A percentile compares a stretch with the other conserved stretches of the same genome.
These are phyloP conservation scores for Penicillium manginii DNA, from an alignment of 495 filamentous ascomycete genomes.

Conservation along the genomic window DNA sequence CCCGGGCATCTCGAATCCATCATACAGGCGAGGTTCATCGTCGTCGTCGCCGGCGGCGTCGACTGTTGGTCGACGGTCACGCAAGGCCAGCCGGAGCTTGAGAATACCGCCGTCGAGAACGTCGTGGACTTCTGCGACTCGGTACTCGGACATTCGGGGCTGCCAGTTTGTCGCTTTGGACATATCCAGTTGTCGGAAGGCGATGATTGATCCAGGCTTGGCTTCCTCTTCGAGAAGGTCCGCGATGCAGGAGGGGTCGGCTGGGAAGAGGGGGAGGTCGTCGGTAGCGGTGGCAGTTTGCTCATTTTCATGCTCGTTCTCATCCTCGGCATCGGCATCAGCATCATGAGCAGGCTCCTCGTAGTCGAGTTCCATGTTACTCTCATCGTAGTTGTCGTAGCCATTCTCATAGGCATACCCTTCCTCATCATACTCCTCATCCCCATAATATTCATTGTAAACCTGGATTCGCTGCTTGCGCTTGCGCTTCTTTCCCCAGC, in stretches of 20 bases:
- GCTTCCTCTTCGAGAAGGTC: constrained; percentile 56
- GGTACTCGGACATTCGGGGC: constrained; percentile 68
- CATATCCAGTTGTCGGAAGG: constrained; percentile 76
- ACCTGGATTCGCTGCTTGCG: constrained; percentile 56
- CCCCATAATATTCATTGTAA: constrained; percentile 30
- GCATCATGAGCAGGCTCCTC: constrained; percentile 36
- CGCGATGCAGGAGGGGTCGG: constrained; percentile 59
- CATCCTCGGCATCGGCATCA: constrained; percentile 12
- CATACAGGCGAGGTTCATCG: constrained; percentile 61
- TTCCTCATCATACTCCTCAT: constrained; percentile 19
- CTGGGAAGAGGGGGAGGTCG: constrained; percentile 71
- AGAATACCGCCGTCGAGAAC: constrained; percentile 51
- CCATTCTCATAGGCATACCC: constrained; percentile 8
- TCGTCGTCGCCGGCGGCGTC: constrained; percentile 52
- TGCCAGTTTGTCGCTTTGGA: constrained; percentile 78
- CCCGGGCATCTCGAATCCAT: constrained; percentile 70
- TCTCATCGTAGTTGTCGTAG: constrained; percentile 26
- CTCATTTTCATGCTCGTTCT: constrained; percentile 13
- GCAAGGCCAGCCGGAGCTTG: constrained; percentile 66
- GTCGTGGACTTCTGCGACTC: constrained; percentile 67
- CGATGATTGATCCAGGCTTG: constrained; percentile 68
- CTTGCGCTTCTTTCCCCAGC: constrained; percentile 58
- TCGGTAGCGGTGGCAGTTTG: constrained; percentile 21
- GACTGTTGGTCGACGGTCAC: constrained; percentile 61
- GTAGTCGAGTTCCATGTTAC: constrained; percentile 55